Evolutionary conservation across 441 rosid species (phyloP), one percentile per base, ranked within the genome.

Genomic region (Biscutella laevigata): DNA sequence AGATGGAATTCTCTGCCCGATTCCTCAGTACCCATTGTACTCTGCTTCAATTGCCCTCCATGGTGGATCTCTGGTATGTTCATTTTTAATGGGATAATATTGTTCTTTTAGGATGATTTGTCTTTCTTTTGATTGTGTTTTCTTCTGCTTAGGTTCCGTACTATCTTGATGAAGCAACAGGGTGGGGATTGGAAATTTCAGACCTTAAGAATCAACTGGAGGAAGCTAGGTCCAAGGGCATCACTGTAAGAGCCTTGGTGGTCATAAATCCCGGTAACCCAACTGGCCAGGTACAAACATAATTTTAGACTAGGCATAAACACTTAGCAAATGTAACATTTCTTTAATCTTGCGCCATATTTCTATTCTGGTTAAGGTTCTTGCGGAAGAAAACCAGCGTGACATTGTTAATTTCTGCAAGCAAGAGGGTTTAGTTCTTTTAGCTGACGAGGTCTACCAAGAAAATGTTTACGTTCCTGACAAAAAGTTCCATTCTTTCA

Each of bases 251-350:
- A 75, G 95, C 95, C 24, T 59, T 90, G 73, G 92, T 79, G 48
- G 92, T 81, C 33, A 90, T 83, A 43, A 90, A 90, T 76, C 95
- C 95, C 4, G 97, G 95, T 51, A 90, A 90, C 49, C 95, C 94
- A 41, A 86, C 95, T 0, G 94, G 94, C 28, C 94, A 90, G 86
- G 95, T 86, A 65, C 20, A 14, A 46, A 16, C n/a, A n/a, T n/a
- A n/a, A n/a, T n/a, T n/a, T n/a, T n/a, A n/a, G n/a, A n/a, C n/a
- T n/a, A n/a, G n/a, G n/a, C n/a, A n/a, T n/a, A n/a, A n/a, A n/a
- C n/a, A n/a, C n/a, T n/a, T n/a, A n/a, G n/a, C n/a, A n/a, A 22
- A 3, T 20, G 32, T 27, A 21, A 19, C 64, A 4, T 28, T 47
- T 59, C 12, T 21, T 6, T 24, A 56, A 49, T 10, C 3, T 33